Percentiles rank a stretch among this genome's conserved stretches.
phyloP scores from a whole-genome alignment of 495 filamentous ascomycete genomes.

The Aspergillus egyptiacus region DNA sequence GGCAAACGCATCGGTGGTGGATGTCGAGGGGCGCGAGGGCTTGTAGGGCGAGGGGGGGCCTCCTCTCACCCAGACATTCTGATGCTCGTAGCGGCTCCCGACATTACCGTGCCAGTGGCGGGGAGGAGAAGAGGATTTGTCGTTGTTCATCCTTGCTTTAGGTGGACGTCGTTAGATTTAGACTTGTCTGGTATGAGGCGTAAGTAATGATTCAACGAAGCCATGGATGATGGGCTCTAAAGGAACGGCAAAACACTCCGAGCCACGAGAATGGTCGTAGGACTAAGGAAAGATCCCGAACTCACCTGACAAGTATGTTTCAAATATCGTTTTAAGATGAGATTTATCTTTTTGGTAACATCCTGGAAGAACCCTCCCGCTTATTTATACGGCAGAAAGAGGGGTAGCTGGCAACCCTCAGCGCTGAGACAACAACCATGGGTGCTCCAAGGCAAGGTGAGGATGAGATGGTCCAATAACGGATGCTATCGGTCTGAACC shows the following conservation, averaged over 20 bases:
- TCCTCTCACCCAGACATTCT: slow-evolving; percentile 39
- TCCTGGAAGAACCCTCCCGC: background rate
- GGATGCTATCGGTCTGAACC: background rate
- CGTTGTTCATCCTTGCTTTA: slow-evolving; percentile 22
- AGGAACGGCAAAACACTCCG: no score
- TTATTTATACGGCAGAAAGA: slow-evolving; percentile 8
- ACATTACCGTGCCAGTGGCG: slow-evolving; percentile 39
- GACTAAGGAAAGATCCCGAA: no score
- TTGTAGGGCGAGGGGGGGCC: slow-evolving; percentile 26
- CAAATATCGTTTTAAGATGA: background rate
- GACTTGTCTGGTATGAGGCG: background rate
- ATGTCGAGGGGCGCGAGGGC: slow-evolving; percentile 20
- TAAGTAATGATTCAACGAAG: background rate
- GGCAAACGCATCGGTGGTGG: slow-evolving; percentile 19
- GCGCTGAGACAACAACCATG: slow-evolving; percentile 6
- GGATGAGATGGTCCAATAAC: background rate
- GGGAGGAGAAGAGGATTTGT: slow-evolving; percentile 21
- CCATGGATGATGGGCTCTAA: no score
- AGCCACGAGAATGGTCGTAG: no score
- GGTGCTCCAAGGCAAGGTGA: background rate
- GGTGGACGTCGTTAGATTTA: background rate
- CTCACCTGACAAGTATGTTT: background rate
- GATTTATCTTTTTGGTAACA: background rate
- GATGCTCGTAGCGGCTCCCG: slow-evolving; percentile 39
- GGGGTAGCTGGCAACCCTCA: slow-evolving; percentile 7